Percentiles rank a stretch among this genome's conserved stretches.
Conservation (phyloP, 2,329 filamentous ascomycete genomes). For the Gnomoniopsis sp. region DNA sequence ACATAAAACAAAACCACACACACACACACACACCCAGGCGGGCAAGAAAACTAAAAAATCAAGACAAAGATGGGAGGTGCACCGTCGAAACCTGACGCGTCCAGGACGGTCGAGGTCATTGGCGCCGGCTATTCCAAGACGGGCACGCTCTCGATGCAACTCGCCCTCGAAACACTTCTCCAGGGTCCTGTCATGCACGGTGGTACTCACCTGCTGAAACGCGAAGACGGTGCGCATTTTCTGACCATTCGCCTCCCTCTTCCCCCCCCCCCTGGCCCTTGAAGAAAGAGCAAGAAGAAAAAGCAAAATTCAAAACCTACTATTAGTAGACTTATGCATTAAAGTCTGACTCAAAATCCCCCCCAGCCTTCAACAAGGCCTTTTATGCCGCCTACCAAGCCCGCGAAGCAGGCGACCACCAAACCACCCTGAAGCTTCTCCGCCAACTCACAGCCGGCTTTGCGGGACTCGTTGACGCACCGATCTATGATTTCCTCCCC, state of each 20-base stretch:
- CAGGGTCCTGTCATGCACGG: constrained; percentile 4
- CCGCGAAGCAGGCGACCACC: constrained; percentile 20
- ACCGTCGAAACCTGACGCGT: neutral
- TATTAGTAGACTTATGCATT: no score
- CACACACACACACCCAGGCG: no score
- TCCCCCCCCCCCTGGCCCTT: no score
- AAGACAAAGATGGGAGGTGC: constrained; percentile 1
- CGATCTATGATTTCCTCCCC: constrained; percentile 34
- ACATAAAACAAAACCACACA: no score
- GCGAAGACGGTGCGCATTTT: neutral
- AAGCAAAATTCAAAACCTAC: no score
- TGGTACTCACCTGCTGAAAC: neutral
- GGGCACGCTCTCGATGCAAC: neutral
- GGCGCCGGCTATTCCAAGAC: constrained; percentile 1
- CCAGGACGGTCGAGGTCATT: neutral
- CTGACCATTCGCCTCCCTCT: no score
- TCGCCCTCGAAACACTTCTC: neutral
- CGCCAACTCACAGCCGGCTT: constrained; percentile 32
- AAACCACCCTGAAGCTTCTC: constrained; percentile 21
- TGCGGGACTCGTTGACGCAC: constrained; percentile 38
- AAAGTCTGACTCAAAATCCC: neutral
- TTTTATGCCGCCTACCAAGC: constrained; percentile 20
- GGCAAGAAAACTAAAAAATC: no score
- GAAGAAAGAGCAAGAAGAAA: no score
- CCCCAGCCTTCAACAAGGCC: neutral